A percentile compares a stretch with the other conserved stretches of the same genome.
phyloP scores from a whole-genome alignment of 768 basidiomycete genomes.

The Imleria badia region DNA sequence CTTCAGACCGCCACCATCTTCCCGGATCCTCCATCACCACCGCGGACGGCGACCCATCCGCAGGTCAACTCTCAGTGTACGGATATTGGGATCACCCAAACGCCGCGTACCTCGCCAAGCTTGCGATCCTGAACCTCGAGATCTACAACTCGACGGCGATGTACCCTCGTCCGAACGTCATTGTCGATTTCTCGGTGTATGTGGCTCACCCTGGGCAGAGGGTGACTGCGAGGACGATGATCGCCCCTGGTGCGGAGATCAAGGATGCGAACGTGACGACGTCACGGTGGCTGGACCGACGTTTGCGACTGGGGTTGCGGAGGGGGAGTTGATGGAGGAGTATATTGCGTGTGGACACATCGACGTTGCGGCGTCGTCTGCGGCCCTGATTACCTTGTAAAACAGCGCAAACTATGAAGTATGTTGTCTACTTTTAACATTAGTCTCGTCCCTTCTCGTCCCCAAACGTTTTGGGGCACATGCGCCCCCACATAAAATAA shows the following conservation, averaged over 20 bases:
- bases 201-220: constrained; percentile 24
- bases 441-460: too few relatives aligned
- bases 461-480: too few relatives aligned
- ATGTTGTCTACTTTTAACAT: too few relatives aligned
- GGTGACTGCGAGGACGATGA: constrained; percentile 42
- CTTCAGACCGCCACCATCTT: constrained; percentile 49
- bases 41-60: constrained; percentile 44
- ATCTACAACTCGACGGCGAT: constrained; percentile 50
- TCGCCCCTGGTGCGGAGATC: constrained; percentile 50
- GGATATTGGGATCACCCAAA: constrained; percentile 46
- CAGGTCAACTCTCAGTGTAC: constrained; percentile 51
- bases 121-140: constrained; percentile 50
- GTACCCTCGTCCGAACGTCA: constrained; percentile 40
- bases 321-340: constrained; percentile 41
- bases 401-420: too few relatives aligned
- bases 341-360: constrained; percentile 34
- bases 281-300: constrained; percentile 55
- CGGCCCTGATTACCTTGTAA: constrained; percentile 31
- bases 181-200: constrained; percentile 48
- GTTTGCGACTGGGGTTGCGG: constrained; percentile 39
- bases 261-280: constrained; percentile 43
- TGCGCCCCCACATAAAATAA: too few relatives aligned
- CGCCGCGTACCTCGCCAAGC: constrained; percentile 40
- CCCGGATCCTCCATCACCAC: constrained; percentile 53
- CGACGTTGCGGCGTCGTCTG: constrained; percentile 38